Evolutionary conservation across 1,139 yeast species (phyloP), one percentile per base, ranked within the genome.

Genomic region (Saccharomyces hybrid): DNA sequence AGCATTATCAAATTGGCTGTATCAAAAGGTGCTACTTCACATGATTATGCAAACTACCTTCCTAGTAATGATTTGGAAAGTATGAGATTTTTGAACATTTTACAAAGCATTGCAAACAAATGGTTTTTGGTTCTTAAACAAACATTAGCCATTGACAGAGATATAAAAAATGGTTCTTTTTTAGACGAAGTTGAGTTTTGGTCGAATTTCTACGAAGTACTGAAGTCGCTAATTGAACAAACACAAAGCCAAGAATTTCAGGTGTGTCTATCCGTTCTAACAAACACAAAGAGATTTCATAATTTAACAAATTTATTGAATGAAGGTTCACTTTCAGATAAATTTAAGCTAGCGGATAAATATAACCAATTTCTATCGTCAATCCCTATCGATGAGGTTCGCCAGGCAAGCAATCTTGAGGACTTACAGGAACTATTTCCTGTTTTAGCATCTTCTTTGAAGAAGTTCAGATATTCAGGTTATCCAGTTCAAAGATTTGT

Each of bases 161-260:
- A 78, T 34, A 82, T 88, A 0, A 60, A 70, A 1, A 82, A 79
- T 48, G 90, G 88, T 0, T 73, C 80, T 0, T 81, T 90, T 0
- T 62, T 74, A 0, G 93, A 87, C 53, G 97, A 91, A 64, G 77
- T 86, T 11, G 81, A 78, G 52, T 91, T 88, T 63, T 91, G 98
- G 97, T 74, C 75, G 25, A 80, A 89, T 0, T 76, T 88, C 75
- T 95, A 88, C 62, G 68, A 72, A 1, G 84, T 90, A 0, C 72
- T 91, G 41, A 58, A 65, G 5, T 75, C 83, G 3, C 75, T 88
- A 1, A 79, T 80, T 52, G 74, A 75, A 1, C 97, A 89, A 66
- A 70, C 87, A 2, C 70, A 76, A 8, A 73, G 81, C 0, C 75
- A 77, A 0, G 83, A 81, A 34, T 80, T 88, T 1, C 73, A 72